Evolutionary conservation across 805 yeast species (phyloP), one percentile per base, ranked within the genome.

Genomic region (Wickerhamomyces strasburgensis): DNA sequence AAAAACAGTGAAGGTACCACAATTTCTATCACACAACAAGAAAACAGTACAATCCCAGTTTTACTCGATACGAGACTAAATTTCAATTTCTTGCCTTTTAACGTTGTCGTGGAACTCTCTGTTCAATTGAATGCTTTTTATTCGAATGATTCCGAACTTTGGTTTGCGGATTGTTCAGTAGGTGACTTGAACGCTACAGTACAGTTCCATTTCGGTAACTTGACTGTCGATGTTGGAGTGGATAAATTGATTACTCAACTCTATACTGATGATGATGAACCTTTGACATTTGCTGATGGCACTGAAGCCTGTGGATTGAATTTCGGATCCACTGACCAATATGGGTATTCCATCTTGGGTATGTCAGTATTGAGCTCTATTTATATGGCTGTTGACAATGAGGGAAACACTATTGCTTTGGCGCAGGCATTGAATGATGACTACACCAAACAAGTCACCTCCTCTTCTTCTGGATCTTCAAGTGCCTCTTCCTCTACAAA

Each of bases 91-190:
- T 54, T 84, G 25, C 90, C 90, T 0, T 58, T 70, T 28, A 68
- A 71, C 31, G 53, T 74, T 5, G 61, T 84, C 29, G 65, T 83
- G 34, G 74, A 73, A 46, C 57, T 84, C 21, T 86, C 89, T 0
- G 65, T 82, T 18, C 89, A 84, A 57, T 61, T 80, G 27, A 78
- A 79, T 49, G 90, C 90, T 0, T 72, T 67, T 44, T 84, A 74
- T 52, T 67, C 72, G 3, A 54, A 60, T 4, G 41, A 37, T n/a
- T 61, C 64, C 5, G 50, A 65, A 6, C 63, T 68, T 14, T 84
- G 90, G 90, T 48, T 80, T 13, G 79, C 80, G 11, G 71, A 72
- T 40, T 84, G 93, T 60, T 59, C 70, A 10, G 60, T 80, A 13
- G 68, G 66, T 1, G 48, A 58, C 5, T 47, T 69, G 7, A 57